These are phyloP conservation scores for Hypericum perforatum DNA, from an alignment of 345 rosid species.

Conservation along the genomic window DNA sequence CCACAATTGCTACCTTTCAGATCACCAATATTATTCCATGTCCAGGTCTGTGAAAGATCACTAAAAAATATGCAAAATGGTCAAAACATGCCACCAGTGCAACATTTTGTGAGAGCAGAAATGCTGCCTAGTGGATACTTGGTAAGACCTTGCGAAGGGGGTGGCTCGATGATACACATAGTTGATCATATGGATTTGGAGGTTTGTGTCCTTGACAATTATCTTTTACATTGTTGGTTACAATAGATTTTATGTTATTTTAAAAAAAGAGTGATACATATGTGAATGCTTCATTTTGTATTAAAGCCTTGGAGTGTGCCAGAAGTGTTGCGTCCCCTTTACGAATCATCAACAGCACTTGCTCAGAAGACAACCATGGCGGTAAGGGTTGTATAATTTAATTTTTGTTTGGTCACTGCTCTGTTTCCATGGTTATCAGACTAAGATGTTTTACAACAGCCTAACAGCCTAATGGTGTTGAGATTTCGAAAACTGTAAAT, in stretches of 20 bases:
- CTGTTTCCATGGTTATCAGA: too few relatives aligned
- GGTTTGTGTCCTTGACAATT: constrained; percentile 26
- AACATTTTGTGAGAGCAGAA: constrained; percentile 98
- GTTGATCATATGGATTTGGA: constrained; percentile 98
- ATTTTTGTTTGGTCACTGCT: background rate
- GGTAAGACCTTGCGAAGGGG: constrained; percentile 96
- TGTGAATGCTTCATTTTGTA: constrained; percentile 15
- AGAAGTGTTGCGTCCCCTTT: constrained; percentile 90
- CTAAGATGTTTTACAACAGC: too few relatives aligned
- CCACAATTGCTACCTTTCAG: too few relatives aligned
- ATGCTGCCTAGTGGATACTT: constrained; percentile 96
- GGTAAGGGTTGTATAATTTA: constrained; percentile 31
- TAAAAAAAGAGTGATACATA: background rate
- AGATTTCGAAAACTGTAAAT: too few relatives aligned
- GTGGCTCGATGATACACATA: constrained; percentile 90
- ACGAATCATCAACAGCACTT: constrained; percentile 89
- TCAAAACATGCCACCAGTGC: constrained; percentile 91
- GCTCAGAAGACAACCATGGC: constrained; percentile 98
- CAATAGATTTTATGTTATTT: background rate
- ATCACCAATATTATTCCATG: constrained; percentile 5
- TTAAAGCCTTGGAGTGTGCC: constrained; percentile 96
- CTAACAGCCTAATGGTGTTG: too few relatives aligned
- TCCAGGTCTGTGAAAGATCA: constrained; percentile 87
- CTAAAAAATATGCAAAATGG: constrained; percentile 93
- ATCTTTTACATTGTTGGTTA: background rate